phyloP scores from a whole-genome alignment of 148 eudicot genomes.

The Selenicereus undatus region DNA sequence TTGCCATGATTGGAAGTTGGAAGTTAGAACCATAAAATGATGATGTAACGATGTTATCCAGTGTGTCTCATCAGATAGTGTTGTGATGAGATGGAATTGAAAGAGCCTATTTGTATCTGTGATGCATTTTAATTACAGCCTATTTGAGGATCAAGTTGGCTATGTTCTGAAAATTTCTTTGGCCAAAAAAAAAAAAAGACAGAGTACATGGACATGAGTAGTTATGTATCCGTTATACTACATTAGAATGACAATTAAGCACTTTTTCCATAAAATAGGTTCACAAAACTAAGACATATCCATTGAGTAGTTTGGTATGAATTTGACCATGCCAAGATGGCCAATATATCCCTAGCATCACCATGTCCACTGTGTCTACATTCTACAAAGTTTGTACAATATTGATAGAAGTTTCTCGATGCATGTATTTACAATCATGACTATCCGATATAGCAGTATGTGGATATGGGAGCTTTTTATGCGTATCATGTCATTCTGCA shows the following conservation, averaged over 20 bases:
- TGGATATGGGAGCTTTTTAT: neutral
- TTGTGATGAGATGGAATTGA: neutral
- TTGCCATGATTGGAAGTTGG: neutral
- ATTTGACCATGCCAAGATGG: neutral
- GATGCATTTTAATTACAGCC: neutral
- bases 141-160: neutral
- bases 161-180: neutral
- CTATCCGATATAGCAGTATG: neutral
- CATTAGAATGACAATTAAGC: too few species aligned
- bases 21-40: neutral
- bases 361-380: neutral
- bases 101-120: neutral
- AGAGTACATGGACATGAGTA: neutral
- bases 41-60: neutral
- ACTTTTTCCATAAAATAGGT: too few species aligned
- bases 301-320: neutral
- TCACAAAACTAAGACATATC: neutral
- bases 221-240: too few species aligned
- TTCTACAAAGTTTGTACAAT: neutral
- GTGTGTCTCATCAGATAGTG: neutral
- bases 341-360: neutral
- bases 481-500: neutral
- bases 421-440: neutral
- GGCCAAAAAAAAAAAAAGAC: too few species aligned
- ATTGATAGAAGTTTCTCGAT: neutral